Percentiles rank a stretch among this genome's conserved stretches.
Evolutionary conservation across 2,329 filamentous ascomycete species (phyloP).

Genomic region (Fusarium hostae): DNA sequence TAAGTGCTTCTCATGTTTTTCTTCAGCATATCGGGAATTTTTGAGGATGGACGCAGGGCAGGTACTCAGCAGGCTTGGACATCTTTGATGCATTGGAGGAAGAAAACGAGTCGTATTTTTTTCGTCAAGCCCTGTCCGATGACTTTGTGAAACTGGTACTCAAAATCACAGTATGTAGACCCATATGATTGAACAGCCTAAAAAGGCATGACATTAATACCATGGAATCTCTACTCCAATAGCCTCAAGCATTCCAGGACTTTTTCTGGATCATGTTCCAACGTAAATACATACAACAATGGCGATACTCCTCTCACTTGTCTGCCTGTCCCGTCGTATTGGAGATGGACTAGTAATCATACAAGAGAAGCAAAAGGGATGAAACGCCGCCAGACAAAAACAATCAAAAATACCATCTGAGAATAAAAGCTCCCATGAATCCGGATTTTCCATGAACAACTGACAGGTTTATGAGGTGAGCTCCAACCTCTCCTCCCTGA

Average conservation of each 20-base stretch:
- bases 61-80: constrained; percentile 34
- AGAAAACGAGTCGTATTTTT: constrained; percentile 30
- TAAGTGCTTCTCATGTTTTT: constrained; percentile 43
- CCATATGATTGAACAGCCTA: not conserved
- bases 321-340: constrained; percentile 11
- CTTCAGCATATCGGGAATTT: constrained; percentile 19
- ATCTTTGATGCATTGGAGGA: constrained; percentile 19
- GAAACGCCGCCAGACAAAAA: constrained; percentile 19
- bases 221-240: constrained; percentile 2
- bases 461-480: constrained; percentile 10
- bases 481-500: constrained; percentile 10
- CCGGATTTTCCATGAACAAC: constrained; percentile 27
- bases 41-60: constrained; percentile 34
- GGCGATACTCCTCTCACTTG: constrained; percentile 1
- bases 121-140: constrained; percentile 8
- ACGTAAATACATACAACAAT: constrained; percentile 28
- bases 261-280: constrained; percentile 16
- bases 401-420: constrained; percentile 19
- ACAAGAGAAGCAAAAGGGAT: constrained; percentile 33
- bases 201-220: constrained; percentile 28
- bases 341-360: constrained; percentile 31
- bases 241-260: constrained; percentile 17
- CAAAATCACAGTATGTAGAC: not conserved
- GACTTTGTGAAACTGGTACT: not conserved
- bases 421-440: constrained; percentile 19